phyloP scores from a whole-genome alignment of 2,329 filamentous ascomycete species.

The Neopestalotiopsis sp. region DNA sequence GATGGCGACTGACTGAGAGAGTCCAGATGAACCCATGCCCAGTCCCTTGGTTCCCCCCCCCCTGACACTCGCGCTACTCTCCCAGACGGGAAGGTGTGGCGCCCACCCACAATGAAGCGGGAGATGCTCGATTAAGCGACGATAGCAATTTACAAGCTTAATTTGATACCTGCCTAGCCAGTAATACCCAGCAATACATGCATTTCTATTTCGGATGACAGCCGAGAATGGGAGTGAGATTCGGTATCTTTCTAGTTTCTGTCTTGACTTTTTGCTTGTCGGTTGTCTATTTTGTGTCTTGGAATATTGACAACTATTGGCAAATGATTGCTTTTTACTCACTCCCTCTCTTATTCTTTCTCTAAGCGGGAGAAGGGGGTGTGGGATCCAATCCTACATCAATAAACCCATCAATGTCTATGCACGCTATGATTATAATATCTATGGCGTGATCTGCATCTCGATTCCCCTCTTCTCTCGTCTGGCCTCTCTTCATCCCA shows the following conservation, averaged over 20 bases:
- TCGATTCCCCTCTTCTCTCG: background rate
- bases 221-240: background rate
- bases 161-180: constrained; percentile 2
- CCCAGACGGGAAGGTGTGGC: background rate
- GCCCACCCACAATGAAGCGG: background rate
- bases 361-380: background rate
- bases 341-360: background rate
- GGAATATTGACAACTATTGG: background rate
- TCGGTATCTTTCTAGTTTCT: too few species aligned
- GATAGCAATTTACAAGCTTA: constrained; percentile 2
- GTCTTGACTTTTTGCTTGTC: too few species aligned
- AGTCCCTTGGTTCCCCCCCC: too few species aligned
- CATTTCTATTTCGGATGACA: background rate
- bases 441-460: background rate
- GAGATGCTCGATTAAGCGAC: constrained; percentile 2
- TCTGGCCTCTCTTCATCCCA: background rate
- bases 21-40: too few species aligned
- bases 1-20: too few species aligned
- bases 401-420: background rate
- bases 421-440: background rate
- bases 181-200: background rate
- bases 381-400: background rate
- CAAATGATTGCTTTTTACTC: background rate
- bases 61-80: background rate
- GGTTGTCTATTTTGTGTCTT: background rate